A percentile compares a stretch with the other conserved stretches of the same genome.
Evolutionary conservation across 257 asterid genomes (phyloP).

Genomic region (Nemophila menziesii): DNA sequence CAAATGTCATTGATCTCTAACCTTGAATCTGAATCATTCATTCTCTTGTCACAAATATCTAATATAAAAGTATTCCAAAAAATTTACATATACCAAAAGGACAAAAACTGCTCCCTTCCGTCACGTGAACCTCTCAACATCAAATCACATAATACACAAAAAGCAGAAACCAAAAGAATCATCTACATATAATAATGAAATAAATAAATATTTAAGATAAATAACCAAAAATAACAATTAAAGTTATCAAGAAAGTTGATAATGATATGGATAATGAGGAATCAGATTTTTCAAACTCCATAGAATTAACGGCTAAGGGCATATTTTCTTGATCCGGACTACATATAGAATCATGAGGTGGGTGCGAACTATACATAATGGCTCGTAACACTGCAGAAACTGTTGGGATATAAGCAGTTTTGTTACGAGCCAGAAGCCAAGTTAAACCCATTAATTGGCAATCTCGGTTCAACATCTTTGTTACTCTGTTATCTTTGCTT

Average conservation of each 20-base stretch:
- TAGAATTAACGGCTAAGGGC: constrained; percentile 95
- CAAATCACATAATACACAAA: no score
- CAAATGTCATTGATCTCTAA: no score
- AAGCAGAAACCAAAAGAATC: no score
- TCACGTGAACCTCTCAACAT: no score
- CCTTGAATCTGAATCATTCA: no score
- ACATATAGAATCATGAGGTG: constrained; percentile 73
- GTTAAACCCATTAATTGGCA: constrained; percentile 98
- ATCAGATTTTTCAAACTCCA: constrained; percentile 53
- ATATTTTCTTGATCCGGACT: constrained; percentile 99
- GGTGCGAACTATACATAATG: constrained; percentile 84
- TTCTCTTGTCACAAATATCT: no score
- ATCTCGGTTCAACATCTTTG: constrained; percentile 62
- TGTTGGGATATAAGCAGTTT: constrained; percentile 92
- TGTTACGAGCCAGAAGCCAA: constrained; percentile 95
- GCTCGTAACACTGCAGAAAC: constrained; percentile 97
- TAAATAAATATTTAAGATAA: no score
- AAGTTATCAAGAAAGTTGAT: neutral
- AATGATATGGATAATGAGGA: constrained; percentile 29
- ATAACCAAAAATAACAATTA: no score
- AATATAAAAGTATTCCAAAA: no score
- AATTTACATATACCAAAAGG: no score
- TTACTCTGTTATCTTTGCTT: constrained; percentile 38
- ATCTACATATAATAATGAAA: no score
- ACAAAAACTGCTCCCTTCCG: no score